Evolutionary conservation across 2,329 filamentous ascomycete species (phyloP).

Genomic region (Paracamarosporium sp.): DNA sequence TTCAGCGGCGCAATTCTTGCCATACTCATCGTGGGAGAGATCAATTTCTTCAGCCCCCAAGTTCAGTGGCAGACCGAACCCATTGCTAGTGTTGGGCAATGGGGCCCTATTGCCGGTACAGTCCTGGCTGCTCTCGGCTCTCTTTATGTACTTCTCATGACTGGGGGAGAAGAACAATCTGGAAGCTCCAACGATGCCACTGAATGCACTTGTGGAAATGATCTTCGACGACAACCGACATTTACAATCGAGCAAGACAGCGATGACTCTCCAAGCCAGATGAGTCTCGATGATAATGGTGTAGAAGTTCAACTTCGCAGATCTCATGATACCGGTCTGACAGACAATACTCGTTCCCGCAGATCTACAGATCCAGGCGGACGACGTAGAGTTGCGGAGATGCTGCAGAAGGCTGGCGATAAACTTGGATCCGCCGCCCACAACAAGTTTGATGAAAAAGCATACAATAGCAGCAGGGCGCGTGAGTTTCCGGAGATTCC

Average conservation of each 20-base stretch:
- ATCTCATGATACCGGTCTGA: constrained; percentile 21
- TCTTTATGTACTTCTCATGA: constrained; percentile 59
- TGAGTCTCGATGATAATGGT: neutral
- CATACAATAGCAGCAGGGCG: constrained; percentile 56
- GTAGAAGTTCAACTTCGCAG: neutral
- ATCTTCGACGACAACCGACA: neutral
- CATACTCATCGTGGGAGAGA: constrained; percentile 67
- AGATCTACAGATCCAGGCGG: constrained; percentile 15
- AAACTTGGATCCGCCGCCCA: constrained; percentile 57
- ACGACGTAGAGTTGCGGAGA: constrained; percentile 37
- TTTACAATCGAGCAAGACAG: neutral
- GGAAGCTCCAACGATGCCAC: constrained; percentile 8
- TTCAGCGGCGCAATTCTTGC: constrained; percentile 66
- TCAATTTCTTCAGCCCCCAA: constrained; percentile 67
- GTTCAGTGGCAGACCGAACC: constrained; percentile 68
- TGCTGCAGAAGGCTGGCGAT: constrained; percentile 53
- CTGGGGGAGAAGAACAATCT: constrained; percentile 30
- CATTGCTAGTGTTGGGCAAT: constrained; percentile 67
- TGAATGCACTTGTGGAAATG: constrained; percentile 28
- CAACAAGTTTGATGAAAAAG: constrained; percentile 54
- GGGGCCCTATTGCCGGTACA: constrained; percentile 67
- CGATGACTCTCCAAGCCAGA: constrained; percentile 3
- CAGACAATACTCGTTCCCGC: neutral
- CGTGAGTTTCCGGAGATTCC: constrained; percentile 64
- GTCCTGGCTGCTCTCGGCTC: constrained; percentile 65